Percentiles rank a stretch among this genome's conserved stretches.
Conservation (phyloP, 768 basidiomycete species). For the Ramaria rubella region DNA sequence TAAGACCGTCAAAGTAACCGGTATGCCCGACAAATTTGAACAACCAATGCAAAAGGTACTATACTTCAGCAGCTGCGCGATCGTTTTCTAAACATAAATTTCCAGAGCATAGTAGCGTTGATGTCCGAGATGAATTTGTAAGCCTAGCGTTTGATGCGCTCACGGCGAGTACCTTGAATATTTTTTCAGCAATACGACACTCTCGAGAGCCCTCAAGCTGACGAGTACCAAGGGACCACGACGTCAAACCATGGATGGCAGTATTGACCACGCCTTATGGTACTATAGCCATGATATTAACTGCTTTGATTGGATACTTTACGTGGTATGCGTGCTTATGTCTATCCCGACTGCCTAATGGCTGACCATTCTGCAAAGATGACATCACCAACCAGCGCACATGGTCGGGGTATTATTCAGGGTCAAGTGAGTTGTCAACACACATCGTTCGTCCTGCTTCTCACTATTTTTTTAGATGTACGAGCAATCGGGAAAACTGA, state of each 20-base stretch:
- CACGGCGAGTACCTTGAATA: conserved; percentile 6
- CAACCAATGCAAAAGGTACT: conserved; percentile 70
- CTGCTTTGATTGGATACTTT: conserved; percentile 75
- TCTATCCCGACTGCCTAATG: background rate
- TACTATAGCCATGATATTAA: conserved; percentile 57
- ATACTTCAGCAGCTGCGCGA: background rate
- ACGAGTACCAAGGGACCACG: conserved; percentile 41
- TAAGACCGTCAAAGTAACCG: conserved; percentile 42
- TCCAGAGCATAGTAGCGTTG: conserved; percentile 71
- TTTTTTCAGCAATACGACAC: conserved; percentile 46
- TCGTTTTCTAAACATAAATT: background rate
- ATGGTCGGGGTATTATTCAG: conserved; percentile 62
- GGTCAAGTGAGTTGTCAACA: conserved; percentile 66
- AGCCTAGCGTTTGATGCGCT: conserved; percentile 22
- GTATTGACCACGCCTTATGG: conserved; percentile 70
- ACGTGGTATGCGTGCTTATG: conserved; percentile 49
- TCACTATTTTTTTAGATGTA: too few species aligned
- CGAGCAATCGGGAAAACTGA: conserved; percentile 53
- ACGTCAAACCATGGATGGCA: conserved; percentile 39
- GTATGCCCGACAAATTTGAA: conserved; percentile 53
- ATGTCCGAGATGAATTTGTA: conserved; percentile 77
- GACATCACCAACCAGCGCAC: conserved; percentile 52
- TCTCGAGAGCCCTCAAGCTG: conserved; percentile 48
- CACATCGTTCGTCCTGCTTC: too few species aligned
- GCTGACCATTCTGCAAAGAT: conserved; percentile 36